Conservation (phyloP, 495 filamentous ascomycete species). For the Terfezia claveryi region DNA sequence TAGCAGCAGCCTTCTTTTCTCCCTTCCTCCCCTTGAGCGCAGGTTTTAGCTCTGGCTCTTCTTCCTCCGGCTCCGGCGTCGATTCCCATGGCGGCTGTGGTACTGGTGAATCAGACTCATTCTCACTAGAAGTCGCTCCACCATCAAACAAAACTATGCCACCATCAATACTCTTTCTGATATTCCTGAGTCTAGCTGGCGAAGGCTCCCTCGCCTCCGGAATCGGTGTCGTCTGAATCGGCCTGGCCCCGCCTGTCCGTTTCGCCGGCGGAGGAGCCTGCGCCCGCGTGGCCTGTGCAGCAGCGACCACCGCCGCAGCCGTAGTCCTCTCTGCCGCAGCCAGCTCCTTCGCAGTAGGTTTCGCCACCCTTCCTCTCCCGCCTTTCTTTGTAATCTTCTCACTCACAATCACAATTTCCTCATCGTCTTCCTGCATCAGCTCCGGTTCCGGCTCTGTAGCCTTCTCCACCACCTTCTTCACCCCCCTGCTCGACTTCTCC, state of each 20-base stretch:
- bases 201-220: background rate
- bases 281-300: background rate
- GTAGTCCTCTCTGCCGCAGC: background rate
- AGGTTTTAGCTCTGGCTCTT: background rate
- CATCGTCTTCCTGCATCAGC: background rate
- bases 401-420: background rate
- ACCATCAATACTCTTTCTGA: background rate
- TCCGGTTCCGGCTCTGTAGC: background rate
- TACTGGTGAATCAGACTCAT: background rate
- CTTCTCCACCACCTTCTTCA: slow-evolving; percentile 2
- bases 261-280: background rate
- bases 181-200: background rate
- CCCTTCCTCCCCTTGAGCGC: background rate
- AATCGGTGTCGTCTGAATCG: background rate
- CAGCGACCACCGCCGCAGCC: background rate
- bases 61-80: background rate
- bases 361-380: background rate
- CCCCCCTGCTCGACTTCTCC: slow-evolving; percentile 2
- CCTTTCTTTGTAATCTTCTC: background rate
- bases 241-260: background rate
- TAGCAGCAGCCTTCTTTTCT: background rate
- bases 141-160: background rate
- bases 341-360: background rate
- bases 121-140: background rate
- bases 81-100: background rate